Evolutionary conservation across 768 basidiomycete species (phyloP).

Genomic region (Mycena latifolia): DNA sequence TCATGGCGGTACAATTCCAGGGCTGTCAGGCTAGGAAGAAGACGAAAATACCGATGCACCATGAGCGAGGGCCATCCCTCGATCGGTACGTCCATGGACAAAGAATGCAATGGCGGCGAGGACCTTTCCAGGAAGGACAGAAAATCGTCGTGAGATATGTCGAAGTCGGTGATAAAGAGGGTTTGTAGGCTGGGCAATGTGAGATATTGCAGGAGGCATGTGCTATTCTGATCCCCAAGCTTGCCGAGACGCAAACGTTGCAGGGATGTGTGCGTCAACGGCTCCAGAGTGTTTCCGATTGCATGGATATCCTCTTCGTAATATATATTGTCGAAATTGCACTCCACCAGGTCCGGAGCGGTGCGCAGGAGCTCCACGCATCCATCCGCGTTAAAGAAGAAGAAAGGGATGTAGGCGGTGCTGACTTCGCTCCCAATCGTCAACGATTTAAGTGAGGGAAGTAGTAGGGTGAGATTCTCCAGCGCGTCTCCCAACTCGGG

Average conservation of each 20-base stretch:
- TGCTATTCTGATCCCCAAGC: not conserved
- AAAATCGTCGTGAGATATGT: not conserved
- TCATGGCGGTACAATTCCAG: not conserved
- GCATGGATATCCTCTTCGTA: not conserved
- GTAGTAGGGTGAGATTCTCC: not conserved
- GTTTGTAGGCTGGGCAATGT: slow-evolving; percentile 9
- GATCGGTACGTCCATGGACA: not conserved
- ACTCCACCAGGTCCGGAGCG: not conserved
- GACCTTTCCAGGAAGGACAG: slow-evolving; percentile 8
- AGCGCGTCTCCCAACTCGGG: not conserved
- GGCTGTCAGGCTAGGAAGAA: not conserved
- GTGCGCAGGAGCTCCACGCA: not conserved
- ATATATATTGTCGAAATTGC: not conserved
- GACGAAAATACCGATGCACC: not conserved
- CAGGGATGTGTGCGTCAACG: not conserved
- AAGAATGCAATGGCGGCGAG: slow-evolving; percentile 7
- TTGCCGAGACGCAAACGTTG: slow-evolving; percentile 13
- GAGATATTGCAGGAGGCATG: not conserved
- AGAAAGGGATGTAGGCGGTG: not conserved
- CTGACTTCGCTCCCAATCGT: not conserved
- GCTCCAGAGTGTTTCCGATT: not conserved
- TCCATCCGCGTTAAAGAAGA: not conserved
- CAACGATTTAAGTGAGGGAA: not conserved
- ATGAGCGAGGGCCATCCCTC: not conserved
- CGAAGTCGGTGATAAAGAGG: slow-evolving; percentile 1